Evolutionary conservation across 306 rosid species (phyloP).

Genomic region (Astragalus membranaceus): DNA sequence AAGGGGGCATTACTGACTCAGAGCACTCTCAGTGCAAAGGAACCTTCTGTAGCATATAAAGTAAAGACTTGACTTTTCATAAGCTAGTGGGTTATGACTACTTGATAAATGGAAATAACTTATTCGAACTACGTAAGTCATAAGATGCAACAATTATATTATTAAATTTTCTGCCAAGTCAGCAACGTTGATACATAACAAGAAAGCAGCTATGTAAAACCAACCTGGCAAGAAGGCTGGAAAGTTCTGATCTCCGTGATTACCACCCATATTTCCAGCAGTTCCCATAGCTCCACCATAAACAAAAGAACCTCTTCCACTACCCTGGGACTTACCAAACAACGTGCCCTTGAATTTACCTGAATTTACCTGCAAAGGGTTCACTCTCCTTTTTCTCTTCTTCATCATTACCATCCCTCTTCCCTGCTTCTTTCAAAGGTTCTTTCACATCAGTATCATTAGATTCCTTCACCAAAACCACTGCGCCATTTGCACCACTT

Average conservation of each 20-base stretch:
- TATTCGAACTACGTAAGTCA: background rate
- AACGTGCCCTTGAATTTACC: constrained; percentile 54
- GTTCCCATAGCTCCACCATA: constrained; percentile 65
- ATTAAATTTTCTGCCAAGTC: background rate
- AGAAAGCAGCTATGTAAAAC: background rate
- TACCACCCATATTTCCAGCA: constrained; percentile 49
- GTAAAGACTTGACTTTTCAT: background rate
- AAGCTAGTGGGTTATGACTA: background rate
- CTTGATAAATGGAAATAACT: background rate
- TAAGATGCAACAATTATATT: background rate
- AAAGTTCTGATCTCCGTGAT: constrained; percentile 75
- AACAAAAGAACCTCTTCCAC: constrained; percentile 59
- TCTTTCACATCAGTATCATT: constrained; percentile 28
- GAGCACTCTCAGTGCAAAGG: background rate
- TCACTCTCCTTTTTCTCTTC: constrained; percentile 85
- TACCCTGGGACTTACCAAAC: constrained; percentile 62
- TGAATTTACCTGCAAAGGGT: constrained; percentile 71
- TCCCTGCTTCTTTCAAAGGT: constrained; percentile 35
- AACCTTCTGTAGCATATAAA: too few species aligned
- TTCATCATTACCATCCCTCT: constrained; percentile 25
- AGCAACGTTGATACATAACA: background rate
- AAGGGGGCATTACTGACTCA: background rate
- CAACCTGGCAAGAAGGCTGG: constrained; percentile 88
- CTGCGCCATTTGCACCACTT: constrained; percentile 28
- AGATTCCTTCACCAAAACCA: constrained; percentile 23